Evolutionary conservation across 2,329 filamentous ascomycete species (phyloP), one percentile per base, ranked within the genome.

Genomic region (Gnomoniopsis sp.): DNA sequence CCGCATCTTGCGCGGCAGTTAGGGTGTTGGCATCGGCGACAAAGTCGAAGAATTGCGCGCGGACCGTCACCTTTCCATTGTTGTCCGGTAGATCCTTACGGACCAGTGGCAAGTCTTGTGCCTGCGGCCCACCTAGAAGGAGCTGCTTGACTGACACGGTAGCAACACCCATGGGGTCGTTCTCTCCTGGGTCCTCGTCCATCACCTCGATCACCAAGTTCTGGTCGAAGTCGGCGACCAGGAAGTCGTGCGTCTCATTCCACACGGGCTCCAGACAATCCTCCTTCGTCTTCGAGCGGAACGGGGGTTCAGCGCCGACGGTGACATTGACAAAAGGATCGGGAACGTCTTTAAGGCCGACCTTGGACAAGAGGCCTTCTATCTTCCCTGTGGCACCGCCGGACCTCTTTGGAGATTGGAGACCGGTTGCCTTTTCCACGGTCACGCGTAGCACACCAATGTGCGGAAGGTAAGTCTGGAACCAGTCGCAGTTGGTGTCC

Each of bases 211-310:
- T 43, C 3, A 68, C 56, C 54, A 80, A 72, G 26, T 52, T 54
- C 59, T 80, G 78, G 46, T 79, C 77, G 61, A 71, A 70, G 61
- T 80, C 77, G 10, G 70, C 65, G 2, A 80, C 71, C 2, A 79
- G 67, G 65, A 80, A 80, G 63, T 80, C 77, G 60, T 75, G 72
- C 2, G 75, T 77, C 65, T 80, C 77, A 63, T 78, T 75, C 77
- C 77, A 80, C 23, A 69, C 70, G 0, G 78, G 78, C 36, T 77
- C 69, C 34, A 68, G 68, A 34, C 72, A 67, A 62, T 79, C 76
- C 61, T 78, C 73, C 60, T 75, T 72, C 3, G 70, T 71, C 2
- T 70, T 68, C 0, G 77, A 79, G 46, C 73, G 72, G 77, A 77
- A 80, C 41, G 71, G 68, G 6, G 68, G 67, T 62, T 76, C 77